Base-by-base conservation (phyloP, 805 yeast species). In the Hanseniaspora valbyensis region DNA sequence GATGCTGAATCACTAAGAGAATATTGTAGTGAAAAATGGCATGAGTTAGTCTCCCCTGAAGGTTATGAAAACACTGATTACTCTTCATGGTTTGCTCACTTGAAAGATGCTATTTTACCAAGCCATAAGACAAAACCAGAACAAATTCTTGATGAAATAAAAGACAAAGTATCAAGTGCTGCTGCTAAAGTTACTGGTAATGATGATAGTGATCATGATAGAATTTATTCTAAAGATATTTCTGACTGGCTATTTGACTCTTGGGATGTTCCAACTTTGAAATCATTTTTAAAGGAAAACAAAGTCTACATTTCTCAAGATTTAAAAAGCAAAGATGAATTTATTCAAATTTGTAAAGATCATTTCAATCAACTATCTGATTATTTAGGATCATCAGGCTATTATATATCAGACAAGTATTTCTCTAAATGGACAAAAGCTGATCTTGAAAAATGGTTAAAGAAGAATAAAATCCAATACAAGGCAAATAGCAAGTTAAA, bases 351-450 rank as follows among this genome's bases (percentile, higher is more conserved):
- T 24, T 75, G 74, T 2, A 64, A 69, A 57, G 58, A 64, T 22
- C 67, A 73, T 57, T 72, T 68, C 54, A 66, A 69, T 45, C 57
- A 59, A 12, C 67, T 74, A 50, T 66, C 70, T 13, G 60, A 66
- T 45, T 52, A 59, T 28, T 56, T 63, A 43, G 65, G 70, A 3
- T 61, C 60, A 9, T 66, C 73, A 19, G 76, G 77, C 6, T 60
- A 61, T 37, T 75, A 75, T 51, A 71, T 77, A 6, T 77, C 80
- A 19, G 68, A 68, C 30, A 72, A 74, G 73, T 63, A 76, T 52
- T 79, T 77, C 59, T 66, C 72, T 10, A 56, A 67, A 29, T 80
- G 86, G 86, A 64, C 72, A 21, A 59, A 62, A 8, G 70, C 70
- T 8, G 76, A 74, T 44, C 61, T 81, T 52, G 64, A 66, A 54